Conservation (phyloP, 129 eudicot species). For the Sambucus nigra region DNA sequence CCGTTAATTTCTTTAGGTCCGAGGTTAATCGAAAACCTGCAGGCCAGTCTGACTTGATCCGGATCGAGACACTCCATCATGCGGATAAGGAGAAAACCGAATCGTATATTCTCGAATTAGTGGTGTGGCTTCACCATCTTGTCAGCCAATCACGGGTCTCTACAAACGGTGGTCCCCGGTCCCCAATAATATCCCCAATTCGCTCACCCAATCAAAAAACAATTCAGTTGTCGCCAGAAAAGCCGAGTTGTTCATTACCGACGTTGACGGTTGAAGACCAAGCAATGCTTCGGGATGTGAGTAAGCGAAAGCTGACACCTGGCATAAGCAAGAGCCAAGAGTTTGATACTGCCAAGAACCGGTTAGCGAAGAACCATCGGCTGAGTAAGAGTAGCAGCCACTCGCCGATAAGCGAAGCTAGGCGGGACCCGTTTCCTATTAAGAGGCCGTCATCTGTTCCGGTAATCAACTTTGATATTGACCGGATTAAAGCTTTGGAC, state of each 20-base stretch:
- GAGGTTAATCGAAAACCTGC: conserved; percentile 54
- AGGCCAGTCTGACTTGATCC: conserved; percentile 60
- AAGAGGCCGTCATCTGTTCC: conserved; percentile 79
- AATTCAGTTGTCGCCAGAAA: conserved; percentile 36
- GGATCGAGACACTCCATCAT: conserved; percentile 86
- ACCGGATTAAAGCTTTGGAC: conserved; percentile 76
- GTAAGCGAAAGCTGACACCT: conserved; percentile 80
- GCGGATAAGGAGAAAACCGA: conserved; percentile 87
- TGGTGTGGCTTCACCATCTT: conserved; percentile 92
- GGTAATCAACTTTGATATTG: conserved; percentile 50
- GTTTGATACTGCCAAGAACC: conserved; percentile 44
- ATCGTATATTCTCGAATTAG: conserved; percentile 63
- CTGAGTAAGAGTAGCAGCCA: conserved; percentile 87
- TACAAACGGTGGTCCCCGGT: conserved; percentile 41
- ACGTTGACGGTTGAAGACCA: conserved; percentile 70
- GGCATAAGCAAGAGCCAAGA: conserved; percentile 96
- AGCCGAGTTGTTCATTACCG: conserved; percentile 43
- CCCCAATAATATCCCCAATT: conserved; percentile 84
- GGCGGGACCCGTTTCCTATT: conserved; percentile 53
- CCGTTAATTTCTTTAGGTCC: conserved; percentile 33
- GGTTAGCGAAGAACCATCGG: conserved; percentile 55
- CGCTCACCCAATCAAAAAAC: conserved; percentile 69
- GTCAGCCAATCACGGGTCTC: conserved; percentile 50
- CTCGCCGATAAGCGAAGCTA: conserved; percentile 51
- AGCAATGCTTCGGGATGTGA: conserved; percentile 71